Evolutionary conservation across 495 filamentous ascomycete species (phyloP), one percentile per base, ranked within the genome.

Genomic region (Chaetomium cochliodes): DNA sequence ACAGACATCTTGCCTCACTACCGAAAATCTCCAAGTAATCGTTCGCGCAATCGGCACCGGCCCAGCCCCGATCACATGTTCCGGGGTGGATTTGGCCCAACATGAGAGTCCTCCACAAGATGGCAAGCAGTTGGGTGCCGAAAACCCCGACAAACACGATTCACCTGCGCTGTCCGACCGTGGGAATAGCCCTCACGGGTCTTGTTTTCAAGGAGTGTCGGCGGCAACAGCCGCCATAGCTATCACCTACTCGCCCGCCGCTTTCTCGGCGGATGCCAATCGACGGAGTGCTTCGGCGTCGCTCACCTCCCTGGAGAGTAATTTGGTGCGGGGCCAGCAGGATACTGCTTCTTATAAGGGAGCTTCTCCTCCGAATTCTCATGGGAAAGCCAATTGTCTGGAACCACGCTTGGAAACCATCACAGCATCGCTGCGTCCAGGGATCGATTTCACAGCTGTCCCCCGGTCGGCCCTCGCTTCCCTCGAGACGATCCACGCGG

Each of bases 401-500:
- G 51, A 54, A n/a, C 51, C 51, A 28, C 28, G 51, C 28, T 54
- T 13, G 25, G 23, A 33, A 54, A 26, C 39, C 41, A 47, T 30
- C 33, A 20, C 52, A 2, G 0, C 16, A 7, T 7, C 18, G 3
- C 23, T 13, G 7, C n/a, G 15, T 33, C 0, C 15, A 0, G 52
- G 18, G 5, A 25, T 30, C 18, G 11, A 41, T 42, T 9, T 11
- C 2, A 11, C 20, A 42, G 33, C n/a, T 6, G 16, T 37, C 33
- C 15, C 18, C 33, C 9, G 15, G 12, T 5, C 33, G 33, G 37
- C n/a, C 3, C 18, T 26, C n/a, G 23, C 33, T 42, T 57, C 54
- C 13, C 54, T 22, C n/a, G 52, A 55, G 33, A 33, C 13, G 30
- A 30, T n/a, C 7, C 7, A 23, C 7, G n/a, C 37, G 33, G 54